phyloP scores from a whole-genome alignment of 805 yeast genomes.

The Kodamaea sagamina region DNA sequence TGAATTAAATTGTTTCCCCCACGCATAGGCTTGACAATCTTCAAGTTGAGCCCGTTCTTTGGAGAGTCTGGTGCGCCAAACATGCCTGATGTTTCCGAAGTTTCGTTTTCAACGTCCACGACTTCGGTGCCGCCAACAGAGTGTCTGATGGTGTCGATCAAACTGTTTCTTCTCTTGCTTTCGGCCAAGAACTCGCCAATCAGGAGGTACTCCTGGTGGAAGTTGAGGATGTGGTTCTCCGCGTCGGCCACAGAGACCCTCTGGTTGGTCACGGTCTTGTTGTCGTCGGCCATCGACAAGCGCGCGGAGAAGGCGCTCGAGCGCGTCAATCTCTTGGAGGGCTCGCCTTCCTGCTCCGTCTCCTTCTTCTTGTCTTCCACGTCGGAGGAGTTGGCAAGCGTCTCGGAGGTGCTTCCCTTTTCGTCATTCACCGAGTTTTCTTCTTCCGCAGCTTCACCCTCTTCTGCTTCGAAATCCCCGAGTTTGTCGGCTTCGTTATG shows the following conservation, averaged over 20 bases:
- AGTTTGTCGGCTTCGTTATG: too few species aligned
- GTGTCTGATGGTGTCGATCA: conserved; percentile 13
- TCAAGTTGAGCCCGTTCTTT: conserved; percentile 52
- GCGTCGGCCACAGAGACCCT: conserved; percentile 13
- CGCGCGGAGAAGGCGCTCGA: conserved; percentile 8
- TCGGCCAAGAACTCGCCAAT: conserved; percentile 20
- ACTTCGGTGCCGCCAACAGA: conserved; percentile 14
- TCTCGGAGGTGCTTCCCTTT: conserved; percentile 12
- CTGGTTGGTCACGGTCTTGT: conserved; percentile 5
- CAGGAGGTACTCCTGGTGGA: conserved; percentile 19
- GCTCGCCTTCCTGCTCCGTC: conserved; percentile 9
- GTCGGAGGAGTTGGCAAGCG: conserved; percentile 11
- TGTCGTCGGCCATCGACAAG: conserved; percentile 8
- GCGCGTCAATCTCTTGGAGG: conserved; percentile 10
- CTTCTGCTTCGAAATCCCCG: too few species aligned
- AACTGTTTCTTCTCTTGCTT: conserved; percentile 16
- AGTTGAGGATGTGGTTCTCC: conserved; percentile 16
- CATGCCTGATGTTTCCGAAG: conserved; percentile 23
- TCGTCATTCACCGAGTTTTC: conserved; percentile 7
- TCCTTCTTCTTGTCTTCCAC: conserved; percentile 10
- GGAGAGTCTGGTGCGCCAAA: conserved; percentile 28
- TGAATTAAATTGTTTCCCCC: conserved; percentile 44
- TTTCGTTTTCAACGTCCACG: conserved; percentile 14
- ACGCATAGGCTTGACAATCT: conserved; percentile 63
- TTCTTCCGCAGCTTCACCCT: not conserved